phyloP scores from a whole-genome alignment of 805 yeast species.

The Starmerella cellae region DNA sequence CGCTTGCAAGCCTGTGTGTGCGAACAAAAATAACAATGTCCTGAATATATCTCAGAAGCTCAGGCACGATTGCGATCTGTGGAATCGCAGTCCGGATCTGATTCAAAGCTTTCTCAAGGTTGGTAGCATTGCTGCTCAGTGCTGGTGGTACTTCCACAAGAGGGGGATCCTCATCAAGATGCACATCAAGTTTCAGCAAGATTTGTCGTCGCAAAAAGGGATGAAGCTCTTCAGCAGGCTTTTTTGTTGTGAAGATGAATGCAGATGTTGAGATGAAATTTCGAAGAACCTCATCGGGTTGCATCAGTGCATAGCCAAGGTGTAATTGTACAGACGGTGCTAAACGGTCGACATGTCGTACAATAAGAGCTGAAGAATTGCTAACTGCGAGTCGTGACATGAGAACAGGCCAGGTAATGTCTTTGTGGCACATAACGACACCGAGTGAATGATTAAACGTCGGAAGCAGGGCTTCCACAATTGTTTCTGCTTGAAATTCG shows the following conservation, averaged over 20 bases:
- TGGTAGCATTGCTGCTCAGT: not conserved
- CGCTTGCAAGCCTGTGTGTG: conserved; percentile 40
- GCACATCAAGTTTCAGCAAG: conserved; percentile 12
- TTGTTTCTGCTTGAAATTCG: conserved; percentile 5
- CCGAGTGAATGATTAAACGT: not conserved
- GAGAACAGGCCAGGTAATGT: conserved; percentile 8
- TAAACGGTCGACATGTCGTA: conserved; percentile 9
- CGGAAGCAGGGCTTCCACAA: conserved; percentile 2
- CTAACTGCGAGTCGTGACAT: not conserved
- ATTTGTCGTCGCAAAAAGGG: conserved; percentile 13
- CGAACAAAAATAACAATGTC: conserved; percentile 43
- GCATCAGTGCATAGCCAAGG: conserved; percentile 12
- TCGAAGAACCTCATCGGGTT: not conserved
- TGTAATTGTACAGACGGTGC: conserved; percentile 8
- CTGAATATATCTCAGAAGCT: conserved; percentile 41
- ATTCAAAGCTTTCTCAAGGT: not conserved
- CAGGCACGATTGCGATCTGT: conserved; percentile 34
- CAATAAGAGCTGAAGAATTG: not conserved
- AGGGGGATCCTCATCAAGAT: conserved; percentile 3
- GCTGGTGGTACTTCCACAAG: conserved; percentile 9
- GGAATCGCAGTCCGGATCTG: conserved; percentile 1
- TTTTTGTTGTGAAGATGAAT: conserved; percentile 8
- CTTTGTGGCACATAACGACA: conserved; percentile 7
- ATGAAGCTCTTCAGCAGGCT: conserved; percentile 5
- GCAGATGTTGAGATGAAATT: not conserved